A percentile compares a stretch with the other conserved stretches of the same genome.
phyloP scores from a whole-genome alignment of 2,329 filamentous ascomycete genomes.

The Berkeleyomyces rouxiae region DNA sequence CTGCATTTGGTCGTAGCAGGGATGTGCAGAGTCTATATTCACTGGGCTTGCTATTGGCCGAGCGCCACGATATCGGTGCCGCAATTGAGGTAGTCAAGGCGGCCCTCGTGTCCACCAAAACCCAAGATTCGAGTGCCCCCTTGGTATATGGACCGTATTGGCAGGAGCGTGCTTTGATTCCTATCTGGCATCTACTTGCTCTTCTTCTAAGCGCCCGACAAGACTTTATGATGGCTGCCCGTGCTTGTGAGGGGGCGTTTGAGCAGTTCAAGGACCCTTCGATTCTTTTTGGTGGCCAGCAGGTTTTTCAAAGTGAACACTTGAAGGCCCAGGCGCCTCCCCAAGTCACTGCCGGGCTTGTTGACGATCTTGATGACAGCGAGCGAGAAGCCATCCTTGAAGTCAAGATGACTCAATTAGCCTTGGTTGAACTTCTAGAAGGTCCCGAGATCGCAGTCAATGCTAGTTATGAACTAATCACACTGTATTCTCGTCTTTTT shows the following conservation, averaged over 20 bases:
- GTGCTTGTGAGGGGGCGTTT: slow-evolving; percentile 77
- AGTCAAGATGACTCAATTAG: slow-evolving; percentile 86
- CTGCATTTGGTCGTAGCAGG: slow-evolving; percentile 45
- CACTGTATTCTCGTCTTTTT: slow-evolving; percentile 68
- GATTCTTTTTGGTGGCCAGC: slow-evolving; percentile 48
- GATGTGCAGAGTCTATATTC: slow-evolving; percentile 68
- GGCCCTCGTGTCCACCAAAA: slow-evolving; percentile 47
- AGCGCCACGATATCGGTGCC: slow-evolving; percentile 61
- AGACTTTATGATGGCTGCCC: slow-evolving; percentile 63
- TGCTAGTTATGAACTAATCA: slow-evolving; percentile 67
- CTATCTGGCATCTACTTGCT: slow-evolving; percentile 81
- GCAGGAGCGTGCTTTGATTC: slow-evolving; percentile 51
- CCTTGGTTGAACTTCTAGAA: slow-evolving; percentile 67
- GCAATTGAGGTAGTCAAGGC: slow-evolving; percentile 72
- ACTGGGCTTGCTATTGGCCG: slow-evolving; percentile 69
- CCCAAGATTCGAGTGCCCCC: slow-evolving; percentile 27
- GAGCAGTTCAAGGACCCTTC: slow-evolving; percentile 67
- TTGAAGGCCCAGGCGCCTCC: slow-evolving; percentile 33
- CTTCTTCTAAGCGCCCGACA: slow-evolving; percentile 74
- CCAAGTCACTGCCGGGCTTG: slow-evolving; percentile 23
- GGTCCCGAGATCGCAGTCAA: slow-evolving; percentile 77
- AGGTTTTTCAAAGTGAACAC: slow-evolving; percentile 47
- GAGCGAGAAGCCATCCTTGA: slow-evolving; percentile 84
- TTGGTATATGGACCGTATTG: slow-evolving; percentile 34
- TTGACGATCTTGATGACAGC: slow-evolving; percentile 65